phyloP scores from a whole-genome alignment of 169 alveolate genomes.

The Eimeria necatrix region DNA sequence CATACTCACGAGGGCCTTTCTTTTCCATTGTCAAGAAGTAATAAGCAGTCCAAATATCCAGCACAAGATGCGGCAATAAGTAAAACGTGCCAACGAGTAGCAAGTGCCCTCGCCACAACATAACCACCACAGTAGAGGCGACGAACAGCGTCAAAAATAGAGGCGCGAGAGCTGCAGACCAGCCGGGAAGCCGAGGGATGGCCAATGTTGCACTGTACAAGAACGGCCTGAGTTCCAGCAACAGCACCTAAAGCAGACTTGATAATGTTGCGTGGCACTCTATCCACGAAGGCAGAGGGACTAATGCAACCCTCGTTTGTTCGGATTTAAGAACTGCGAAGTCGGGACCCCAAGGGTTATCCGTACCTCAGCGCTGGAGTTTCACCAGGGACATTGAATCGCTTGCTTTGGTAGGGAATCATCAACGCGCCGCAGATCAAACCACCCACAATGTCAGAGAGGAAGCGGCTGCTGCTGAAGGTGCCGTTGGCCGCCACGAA shows the following conservation, averaged over 20 bases:
- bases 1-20: slow-evolving; percentile 76
- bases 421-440: slow-evolving; percentile 69
- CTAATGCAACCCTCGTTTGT: too few relatives aligned
- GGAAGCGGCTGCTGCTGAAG: slow-evolving; percentile 39
- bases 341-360: too few relatives aligned
- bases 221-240: slow-evolving; percentile 46
- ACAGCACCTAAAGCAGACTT: neutral
- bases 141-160: slow-evolving; percentile 50
- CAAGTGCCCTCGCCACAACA: slow-evolving; percentile 56
- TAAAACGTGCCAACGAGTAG: slow-evolving; percentile 67
- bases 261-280: too few relatives aligned
- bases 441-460: slow-evolving; percentile 66
- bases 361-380: slow-evolving; percentile 69
- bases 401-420: slow-evolving; percentile 77
- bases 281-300: too few relatives aligned
- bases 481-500: slow-evolving; percentile 81
- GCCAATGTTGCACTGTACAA: slow-evolving; percentile 55
- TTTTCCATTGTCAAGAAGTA: slow-evolving; percentile 65
- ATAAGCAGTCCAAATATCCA: slow-evolving; percentile 72
- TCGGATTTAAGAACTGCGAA: too few relatives aligned
- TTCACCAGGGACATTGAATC: slow-evolving; percentile 66
- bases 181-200: slow-evolving; percentile 63
- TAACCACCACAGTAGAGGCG: slow-evolving; percentile 3
- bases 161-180: slow-evolving; percentile 71
- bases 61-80: slow-evolving; percentile 71